Evolutionary conservation across 73 alveolate species (phyloP).

Genomic region (Breviolum minutum): DNA sequence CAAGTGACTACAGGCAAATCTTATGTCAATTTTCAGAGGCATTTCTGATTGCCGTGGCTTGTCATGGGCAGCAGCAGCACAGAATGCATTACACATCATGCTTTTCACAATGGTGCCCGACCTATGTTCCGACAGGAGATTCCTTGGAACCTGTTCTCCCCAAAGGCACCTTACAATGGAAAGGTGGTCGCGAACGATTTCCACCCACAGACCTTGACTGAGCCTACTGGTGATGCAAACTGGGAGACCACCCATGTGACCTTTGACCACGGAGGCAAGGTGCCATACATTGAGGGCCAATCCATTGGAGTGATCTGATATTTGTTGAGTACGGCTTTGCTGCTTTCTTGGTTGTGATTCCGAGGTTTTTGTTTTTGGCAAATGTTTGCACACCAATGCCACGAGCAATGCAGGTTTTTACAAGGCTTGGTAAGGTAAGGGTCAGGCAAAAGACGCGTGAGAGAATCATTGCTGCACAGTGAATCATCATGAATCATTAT

Average conservation of each 20-base stretch:
- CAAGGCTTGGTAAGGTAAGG: neutral
- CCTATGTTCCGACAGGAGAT: neutral
- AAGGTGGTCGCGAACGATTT: slow-evolving; percentile 50
- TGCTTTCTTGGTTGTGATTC: too few relatives aligned
- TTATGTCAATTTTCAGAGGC: too few relatives aligned
- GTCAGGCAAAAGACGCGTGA: neutral
- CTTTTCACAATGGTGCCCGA: too few relatives aligned
- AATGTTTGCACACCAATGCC: neutral
- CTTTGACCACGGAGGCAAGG: slow-evolving; percentile 89
- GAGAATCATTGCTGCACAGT: too few relatives aligned
- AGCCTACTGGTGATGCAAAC: slow-evolving; percentile 91
- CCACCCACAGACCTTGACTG: slow-evolving; percentile 87
- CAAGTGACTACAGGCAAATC: too few relatives aligned
- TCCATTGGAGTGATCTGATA: slow-evolving; percentile 58
- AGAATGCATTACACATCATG: too few relatives aligned
- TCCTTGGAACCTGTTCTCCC: slow-evolving; percentile 84
- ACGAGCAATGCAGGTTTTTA: neutral
- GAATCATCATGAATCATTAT: too few relatives aligned
- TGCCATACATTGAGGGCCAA: slow-evolving; percentile 95
- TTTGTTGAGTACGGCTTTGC: neutral
- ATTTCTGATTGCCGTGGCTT: too few relatives aligned
- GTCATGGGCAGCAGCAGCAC: too few relatives aligned
- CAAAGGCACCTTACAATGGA: slow-evolving; percentile 78
- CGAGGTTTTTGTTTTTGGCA: too few relatives aligned
- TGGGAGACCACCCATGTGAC: slow-evolving; percentile 93